Evolutionary conservation across 140 eudicot genomes (phyloP).

Genomic region (Eryngium alpinum): DNA sequence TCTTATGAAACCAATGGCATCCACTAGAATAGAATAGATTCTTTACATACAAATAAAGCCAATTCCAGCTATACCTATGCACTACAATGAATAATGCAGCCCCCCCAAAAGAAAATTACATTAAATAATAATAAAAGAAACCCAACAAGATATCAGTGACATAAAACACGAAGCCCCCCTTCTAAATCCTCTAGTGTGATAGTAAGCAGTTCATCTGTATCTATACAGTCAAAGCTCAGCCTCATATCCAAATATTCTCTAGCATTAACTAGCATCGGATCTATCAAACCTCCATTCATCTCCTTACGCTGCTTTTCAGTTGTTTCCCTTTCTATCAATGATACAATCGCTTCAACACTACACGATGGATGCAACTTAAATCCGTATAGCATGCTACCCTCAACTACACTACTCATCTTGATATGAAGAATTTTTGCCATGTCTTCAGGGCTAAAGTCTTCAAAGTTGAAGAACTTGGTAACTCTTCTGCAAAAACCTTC

Average conservation of each 20-base stretch:
- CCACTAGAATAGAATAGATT: no score
- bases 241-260: constrained; percentile 69
- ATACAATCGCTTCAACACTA: constrained; percentile 47
- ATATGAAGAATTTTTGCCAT: constrained; percentile 60
- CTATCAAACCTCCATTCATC: constrained; percentile 74
- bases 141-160: constrained; percentile 32
- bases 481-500: constrained; percentile 95
- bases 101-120: no score
- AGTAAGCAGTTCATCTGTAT: constrained; percentile 63
- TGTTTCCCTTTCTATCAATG: constrained; percentile 69
- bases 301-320: constrained; percentile 68
- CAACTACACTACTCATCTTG: constrained; percentile 54
- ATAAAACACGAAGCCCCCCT: constrained; percentile 54
- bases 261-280: constrained; percentile 78
- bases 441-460: constrained; percentile 53
- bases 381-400: constrained; percentile 55
- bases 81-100: no score
- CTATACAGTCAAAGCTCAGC: constrained; percentile 69
- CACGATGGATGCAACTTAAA: constrained; percentile 63
- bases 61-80: no score
- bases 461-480: constrained; percentile 78
- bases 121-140: no score
- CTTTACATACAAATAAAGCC: no score
- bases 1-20: no score
- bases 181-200: constrained; percentile 74